Evolutionary conservation across 2,329 filamentous ascomycete genomes (phyloP).

Genomic region (Exserohilum rostratum): DNA sequence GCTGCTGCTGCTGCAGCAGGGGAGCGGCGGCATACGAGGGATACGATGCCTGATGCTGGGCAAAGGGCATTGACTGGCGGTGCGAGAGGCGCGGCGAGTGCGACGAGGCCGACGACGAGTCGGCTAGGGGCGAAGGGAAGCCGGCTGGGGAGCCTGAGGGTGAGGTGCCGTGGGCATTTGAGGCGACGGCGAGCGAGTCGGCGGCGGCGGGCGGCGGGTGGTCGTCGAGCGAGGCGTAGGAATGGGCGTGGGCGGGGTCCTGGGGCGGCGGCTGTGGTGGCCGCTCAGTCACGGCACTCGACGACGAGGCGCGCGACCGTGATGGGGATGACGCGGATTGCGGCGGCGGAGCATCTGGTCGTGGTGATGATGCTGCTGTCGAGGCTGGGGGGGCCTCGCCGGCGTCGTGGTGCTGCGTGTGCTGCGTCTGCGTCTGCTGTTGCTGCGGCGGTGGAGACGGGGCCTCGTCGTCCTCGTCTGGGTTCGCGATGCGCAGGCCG

Average conservation of each 20-base stretch:
- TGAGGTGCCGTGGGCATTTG: slow-evolving; percentile 46
- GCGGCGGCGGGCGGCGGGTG: slow-evolving; percentile 39
- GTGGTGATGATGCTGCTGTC: too few relatives aligned
- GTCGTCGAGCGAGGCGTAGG: slow-evolving; percentile 20
- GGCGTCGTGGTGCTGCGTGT: slow-evolving; percentile 27
- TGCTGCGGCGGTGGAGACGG: neutral
- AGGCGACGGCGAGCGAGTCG: slow-evolving; percentile 50
- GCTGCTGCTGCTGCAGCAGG: slow-evolving; percentile 35
- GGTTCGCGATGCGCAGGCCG: slow-evolving; percentile 95
- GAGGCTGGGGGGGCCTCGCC: slow-evolving; percentile 33
- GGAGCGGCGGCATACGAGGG: slow-evolving; percentile 36
- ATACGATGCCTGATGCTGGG: slow-evolving; percentile 45
- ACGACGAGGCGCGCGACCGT: slow-evolving; percentile 41
- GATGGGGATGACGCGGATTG: slow-evolving; percentile 30
- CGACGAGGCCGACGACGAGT: slow-evolving; percentile 33
- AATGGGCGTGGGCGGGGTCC: slow-evolving; percentile 32
- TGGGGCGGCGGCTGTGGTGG: slow-evolving; percentile 25
- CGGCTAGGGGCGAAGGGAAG: slow-evolving; percentile 34
- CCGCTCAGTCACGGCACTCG: slow-evolving; percentile 48
- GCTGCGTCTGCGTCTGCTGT: neutral
- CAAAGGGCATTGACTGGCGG: slow-evolving; percentile 52
- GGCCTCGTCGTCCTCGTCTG: slow-evolving; percentile 69
- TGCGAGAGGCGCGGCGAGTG: slow-evolving; percentile 48
- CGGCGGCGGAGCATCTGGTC: slow-evolving; percentile 9
- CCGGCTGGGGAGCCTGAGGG: slow-evolving; percentile 32